Evolutionary conservation across 805 yeast genomes (phyloP).

Genomic region (Wickerhamomyces pijperi): DNA sequence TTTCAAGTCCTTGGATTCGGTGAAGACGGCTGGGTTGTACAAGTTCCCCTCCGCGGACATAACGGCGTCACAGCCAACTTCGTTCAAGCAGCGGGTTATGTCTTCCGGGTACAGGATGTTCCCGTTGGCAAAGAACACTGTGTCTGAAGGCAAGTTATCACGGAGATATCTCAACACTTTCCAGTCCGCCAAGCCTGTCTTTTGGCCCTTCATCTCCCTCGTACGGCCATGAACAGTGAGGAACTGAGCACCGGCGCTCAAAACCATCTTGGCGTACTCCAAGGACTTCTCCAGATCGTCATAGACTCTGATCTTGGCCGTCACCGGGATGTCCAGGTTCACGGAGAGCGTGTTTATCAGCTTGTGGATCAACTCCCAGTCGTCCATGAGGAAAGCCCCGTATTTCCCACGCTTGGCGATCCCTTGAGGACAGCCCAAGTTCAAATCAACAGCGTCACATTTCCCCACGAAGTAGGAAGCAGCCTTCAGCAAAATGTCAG

Average conservation of each 20-base stretch:
- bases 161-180: constrained; percentile 58
- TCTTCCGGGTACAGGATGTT: constrained; percentile 88
- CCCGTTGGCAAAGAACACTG: constrained; percentile 91
- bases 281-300: constrained; percentile 77
- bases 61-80: constrained; percentile 73
- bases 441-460: constrained; percentile 94
- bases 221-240: constrained; percentile 92
- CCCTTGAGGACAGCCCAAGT: constrained; percentile 97
- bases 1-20: constrained; percentile 42
- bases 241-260: constrained; percentile 91
- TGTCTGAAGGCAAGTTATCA: constrained; percentile 66
- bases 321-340: constrained; percentile 75
- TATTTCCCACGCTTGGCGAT: constrained; percentile 91
- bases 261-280: constrained; percentile 79
- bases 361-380: constrained; percentile 73
- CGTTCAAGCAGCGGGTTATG: constrained; percentile 52
- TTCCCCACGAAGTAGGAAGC: constrained; percentile 69
- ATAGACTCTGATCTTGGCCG: constrained; percentile 89
- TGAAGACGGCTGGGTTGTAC: constrained; percentile 85
- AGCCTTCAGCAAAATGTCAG: constrained; percentile 71
- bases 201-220: constrained; percentile 95
- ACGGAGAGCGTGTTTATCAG: constrained; percentile 66
- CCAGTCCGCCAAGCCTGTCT: constrained; percentile 96
- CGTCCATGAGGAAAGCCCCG: constrained; percentile 95
- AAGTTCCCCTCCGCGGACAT: constrained; percentile 97